These are phyloP conservation scores for Rubia balearica DNA, from an alignment of 305 asterid genomes.

Conservation along the genomic window DNA sequence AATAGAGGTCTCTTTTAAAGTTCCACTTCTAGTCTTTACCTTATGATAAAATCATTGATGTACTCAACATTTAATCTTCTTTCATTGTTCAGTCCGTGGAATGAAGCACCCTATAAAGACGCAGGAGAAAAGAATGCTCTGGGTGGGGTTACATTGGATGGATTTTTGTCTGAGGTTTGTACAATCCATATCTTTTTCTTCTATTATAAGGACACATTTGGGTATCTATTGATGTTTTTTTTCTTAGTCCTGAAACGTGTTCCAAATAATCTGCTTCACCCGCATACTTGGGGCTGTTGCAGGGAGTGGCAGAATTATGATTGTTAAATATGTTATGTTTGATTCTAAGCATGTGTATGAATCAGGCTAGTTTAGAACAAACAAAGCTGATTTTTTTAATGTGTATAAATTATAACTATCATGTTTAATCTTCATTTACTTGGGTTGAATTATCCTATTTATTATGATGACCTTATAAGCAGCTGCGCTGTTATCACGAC, in stretches of 20 bases:
- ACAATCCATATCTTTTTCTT: background rate
- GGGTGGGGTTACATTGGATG: constrained; percentile 80
- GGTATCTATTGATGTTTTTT: background rate
- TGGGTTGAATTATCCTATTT: background rate
- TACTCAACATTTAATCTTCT: background rate
- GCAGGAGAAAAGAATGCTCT: constrained; percentile 84
- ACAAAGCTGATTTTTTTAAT: background rate
- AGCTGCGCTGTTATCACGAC: background rate
- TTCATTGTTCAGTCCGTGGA: constrained; percentile 68
- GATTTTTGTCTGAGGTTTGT: constrained; percentile 84
- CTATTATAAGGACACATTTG: background rate
- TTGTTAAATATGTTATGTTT: background rate
- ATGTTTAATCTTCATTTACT: background rate
- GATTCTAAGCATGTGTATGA: background rate
- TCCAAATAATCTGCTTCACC: background rate
- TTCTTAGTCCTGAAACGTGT: background rate
- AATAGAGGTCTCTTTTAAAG: background rate
- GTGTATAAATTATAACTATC: background rate
- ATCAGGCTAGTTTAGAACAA: background rate
- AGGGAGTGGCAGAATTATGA: background rate
- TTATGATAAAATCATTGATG: background rate
- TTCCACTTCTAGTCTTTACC: background rate
- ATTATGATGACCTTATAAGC: background rate
- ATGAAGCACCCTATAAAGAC: constrained; percentile 74
- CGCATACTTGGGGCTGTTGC: background rate